Evolutionary conservation across 177 flowering plant species (phyloP), one percentile per base, ranked within the genome.

Genomic region (Telopea speciosissima): DNA sequence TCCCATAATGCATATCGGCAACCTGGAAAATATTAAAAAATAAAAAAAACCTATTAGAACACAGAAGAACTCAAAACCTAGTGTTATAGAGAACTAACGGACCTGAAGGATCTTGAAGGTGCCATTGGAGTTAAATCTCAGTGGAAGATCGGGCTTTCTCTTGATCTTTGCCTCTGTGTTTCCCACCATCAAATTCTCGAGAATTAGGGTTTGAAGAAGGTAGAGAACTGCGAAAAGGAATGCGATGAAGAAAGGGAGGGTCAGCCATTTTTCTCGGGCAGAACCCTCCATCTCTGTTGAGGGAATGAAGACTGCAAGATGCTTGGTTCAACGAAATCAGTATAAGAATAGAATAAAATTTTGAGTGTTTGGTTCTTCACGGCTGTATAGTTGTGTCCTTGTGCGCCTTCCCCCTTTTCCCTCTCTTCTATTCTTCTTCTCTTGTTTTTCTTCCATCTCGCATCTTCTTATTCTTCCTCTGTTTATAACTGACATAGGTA

Each of bases 51-150:
- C 17, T 42, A 42, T 49, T 16, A 49, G 17, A 49, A 11, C 54
- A 49, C 54, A 44, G 49, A 44, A 44, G 14, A 44, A 44, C 14
- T 44, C 49, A 44, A 9, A 44, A 3, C 49, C 5, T 44, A 44
- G 14, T 65, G 63, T 69, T 16, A 3, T n/a, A 2, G 21, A 8
- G 24, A 17, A 54, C 36, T 24, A 22, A 19, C 13, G 19, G 2
- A 88, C 95, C 90, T 90, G 98, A 31, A 93, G 95, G 82, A 93
- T 93, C 69, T 91, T 93, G 89, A 89, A 93, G 59, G 92, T 82
- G 22, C 98, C 98, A 54, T 89, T 89, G 31, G 82, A 77, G 33
- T 83, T 72, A 71, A 91, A 91, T 12, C 95, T 84, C 17, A 93
- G 90, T 70, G 98, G 98, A 56, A 85, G 89, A 56, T 78, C 58